Evolutionary conservation across 768 basidiomycete species (phyloP).

Genomic region (Tremella yokohamensis): DNA sequence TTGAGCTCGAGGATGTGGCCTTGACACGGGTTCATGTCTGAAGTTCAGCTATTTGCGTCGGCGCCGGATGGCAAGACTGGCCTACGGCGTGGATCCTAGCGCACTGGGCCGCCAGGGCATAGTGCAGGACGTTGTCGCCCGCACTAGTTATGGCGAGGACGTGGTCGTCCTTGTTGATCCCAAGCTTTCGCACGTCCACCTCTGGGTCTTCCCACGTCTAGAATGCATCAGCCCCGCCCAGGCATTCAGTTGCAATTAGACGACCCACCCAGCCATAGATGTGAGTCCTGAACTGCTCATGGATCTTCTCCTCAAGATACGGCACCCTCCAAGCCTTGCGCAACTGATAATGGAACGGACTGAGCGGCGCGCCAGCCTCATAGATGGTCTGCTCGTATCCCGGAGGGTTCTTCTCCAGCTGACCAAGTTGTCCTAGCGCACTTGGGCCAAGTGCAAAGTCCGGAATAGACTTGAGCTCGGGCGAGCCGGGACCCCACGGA

Average conservation of each 20-base stretch:
- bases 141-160: conserved; percentile 73
- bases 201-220: conserved; percentile 65
- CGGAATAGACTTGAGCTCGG: conserved; percentile 10
- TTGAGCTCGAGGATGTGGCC: conserved; percentile 76
- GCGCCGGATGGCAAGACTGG: conserved; percentile 56
- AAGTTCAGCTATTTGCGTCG: conserved; percentile 1
- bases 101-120: conserved; percentile 65
- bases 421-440: conserved; percentile 12
- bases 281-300: conserved; percentile 59
- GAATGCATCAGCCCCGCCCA: conserved; percentile 1
- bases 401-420: neutral
- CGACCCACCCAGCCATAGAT: conserved; percentile 47
- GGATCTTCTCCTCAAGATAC: conserved; percentile 65
- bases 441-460: conserved; percentile 37
- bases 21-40: conserved; percentile 56
- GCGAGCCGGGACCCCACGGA: neutral
- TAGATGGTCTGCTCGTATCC: conserved; percentile 35
- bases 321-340: conserved; percentile 61
- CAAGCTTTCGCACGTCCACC: conserved; percentile 65
- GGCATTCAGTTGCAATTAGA: neutral
- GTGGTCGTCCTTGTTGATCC: conserved; percentile 61
- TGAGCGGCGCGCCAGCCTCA: conserved; percentile 43
- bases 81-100: conserved; percentile 67
- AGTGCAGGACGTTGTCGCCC: conserved; percentile 76
- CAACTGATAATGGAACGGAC: conserved; percentile 49